phyloP scores from a whole-genome alignment of 2,329 filamentous ascomycete species.

The Apiospora phragmitis region DNA sequence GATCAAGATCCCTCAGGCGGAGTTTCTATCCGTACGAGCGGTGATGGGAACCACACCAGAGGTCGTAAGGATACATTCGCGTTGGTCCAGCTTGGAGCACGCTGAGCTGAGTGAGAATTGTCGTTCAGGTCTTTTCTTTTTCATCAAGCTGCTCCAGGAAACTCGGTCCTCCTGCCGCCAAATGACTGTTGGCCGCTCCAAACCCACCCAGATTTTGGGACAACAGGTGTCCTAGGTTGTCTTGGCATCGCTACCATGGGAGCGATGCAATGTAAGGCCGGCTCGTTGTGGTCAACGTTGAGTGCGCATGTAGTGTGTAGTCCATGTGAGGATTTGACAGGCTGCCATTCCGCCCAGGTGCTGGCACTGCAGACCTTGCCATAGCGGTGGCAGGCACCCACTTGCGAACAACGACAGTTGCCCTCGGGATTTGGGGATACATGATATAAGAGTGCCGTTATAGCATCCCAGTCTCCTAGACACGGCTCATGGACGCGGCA shows the following conservation, averaged over 20 bases:
- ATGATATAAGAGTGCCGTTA: background rate
- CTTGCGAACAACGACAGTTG: background rate
- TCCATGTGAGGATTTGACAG: background rate
- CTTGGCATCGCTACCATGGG: background rate
- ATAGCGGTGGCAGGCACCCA: background rate
- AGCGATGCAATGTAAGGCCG: background rate
- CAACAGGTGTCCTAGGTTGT: background rate
- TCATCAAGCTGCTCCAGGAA: background rate
- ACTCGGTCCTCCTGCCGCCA: background rate
- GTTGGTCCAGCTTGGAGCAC: background rate
- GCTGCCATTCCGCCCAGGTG: background rate
- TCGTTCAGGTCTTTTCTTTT: too few species aligned
- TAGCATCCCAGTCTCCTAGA: background rate
- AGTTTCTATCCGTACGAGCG: background rate
- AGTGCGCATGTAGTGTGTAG: background rate
- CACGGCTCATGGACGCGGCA: conserved; percentile 9
- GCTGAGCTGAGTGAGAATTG: background rate
- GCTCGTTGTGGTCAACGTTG: background rate
- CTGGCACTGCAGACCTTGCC: background rate
- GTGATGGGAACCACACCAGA: background rate
- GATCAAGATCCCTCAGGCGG: background rate
- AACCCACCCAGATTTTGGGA: background rate
- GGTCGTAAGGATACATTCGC: background rate
- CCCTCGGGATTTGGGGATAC: background rate
- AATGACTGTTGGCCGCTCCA: background rate